These are phyloP conservation scores for Bacidia rubella DNA, from an alignment of 495 filamentous ascomycete species.

Conservation along the genomic window DNA sequence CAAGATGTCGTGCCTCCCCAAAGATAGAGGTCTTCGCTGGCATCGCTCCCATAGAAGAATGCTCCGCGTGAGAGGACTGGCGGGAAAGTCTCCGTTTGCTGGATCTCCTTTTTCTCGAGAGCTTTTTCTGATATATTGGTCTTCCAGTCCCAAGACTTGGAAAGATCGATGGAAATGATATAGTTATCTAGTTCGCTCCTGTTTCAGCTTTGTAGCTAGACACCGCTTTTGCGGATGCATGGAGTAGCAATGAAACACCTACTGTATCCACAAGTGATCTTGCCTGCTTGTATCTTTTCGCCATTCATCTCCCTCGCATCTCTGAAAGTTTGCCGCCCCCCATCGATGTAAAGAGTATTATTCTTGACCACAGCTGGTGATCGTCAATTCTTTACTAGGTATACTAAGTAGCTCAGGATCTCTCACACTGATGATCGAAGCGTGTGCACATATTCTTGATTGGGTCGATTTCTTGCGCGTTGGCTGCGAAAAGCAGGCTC, in stretches of 20 bases:
- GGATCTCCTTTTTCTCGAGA: slow-evolving; percentile 21
- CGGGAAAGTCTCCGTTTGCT: slow-evolving; percentile 17
- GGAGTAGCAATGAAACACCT: not conserved
- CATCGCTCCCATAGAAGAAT: slow-evolving; percentile 21
- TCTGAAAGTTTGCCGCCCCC: slow-evolving; percentile 25
- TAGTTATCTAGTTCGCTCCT: slow-evolving; percentile 22
- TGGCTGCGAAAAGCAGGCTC: not conserved
- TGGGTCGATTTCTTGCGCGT: slow-evolving; percentile 17
- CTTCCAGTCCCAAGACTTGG: slow-evolving; percentile 31
- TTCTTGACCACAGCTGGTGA: slow-evolving; percentile 26
- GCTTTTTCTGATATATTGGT: slow-evolving; percentile 24
- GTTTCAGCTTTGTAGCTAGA: not conserved
- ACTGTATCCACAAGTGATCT: slow-evolving; percentile 19
- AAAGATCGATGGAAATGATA: slow-evolving; percentile 26
- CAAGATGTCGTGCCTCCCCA: slow-evolving; percentile 26
- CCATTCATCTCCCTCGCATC: slow-evolving; percentile 10
- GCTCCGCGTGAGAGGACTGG: slow-evolving; percentile 25
- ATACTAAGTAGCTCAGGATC: not conserved
- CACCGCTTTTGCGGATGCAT: not conserved
- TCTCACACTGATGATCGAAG: slow-evolving; percentile 25
- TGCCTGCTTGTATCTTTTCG: slow-evolving; percentile 7
- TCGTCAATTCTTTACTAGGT: slow-evolving; percentile 6
- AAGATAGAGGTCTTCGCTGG: slow-evolving; percentile 20
- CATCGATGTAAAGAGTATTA: slow-evolving; percentile 27
- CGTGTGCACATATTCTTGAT: slow-evolving; percentile 23